Evolutionary conservation across 1,139 yeast genomes (phyloP).

Genomic region (Saccharomyces pastorianus): DNA sequence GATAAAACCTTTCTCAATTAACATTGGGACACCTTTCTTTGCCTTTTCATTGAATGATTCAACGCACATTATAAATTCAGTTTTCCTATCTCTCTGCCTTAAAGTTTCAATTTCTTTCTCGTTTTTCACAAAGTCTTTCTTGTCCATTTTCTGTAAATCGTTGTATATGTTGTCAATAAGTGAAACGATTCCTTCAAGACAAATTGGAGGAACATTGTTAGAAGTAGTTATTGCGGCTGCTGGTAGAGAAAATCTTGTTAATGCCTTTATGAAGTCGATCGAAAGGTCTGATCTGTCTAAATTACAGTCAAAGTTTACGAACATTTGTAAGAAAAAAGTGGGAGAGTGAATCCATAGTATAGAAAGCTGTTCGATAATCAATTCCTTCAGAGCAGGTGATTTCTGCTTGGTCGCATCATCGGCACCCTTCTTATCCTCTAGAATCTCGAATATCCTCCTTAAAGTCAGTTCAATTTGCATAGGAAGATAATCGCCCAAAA

Average conservation of each 20-base stretch:
- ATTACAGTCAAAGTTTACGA: conserved; percentile 82
- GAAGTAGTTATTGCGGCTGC: conserved; percentile 69
- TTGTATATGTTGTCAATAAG: conserved; percentile 57
- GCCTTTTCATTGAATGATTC: conserved; percentile 70
- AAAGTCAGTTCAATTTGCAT: conserved; percentile 64
- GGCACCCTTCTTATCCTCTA: conserved; percentile 33
- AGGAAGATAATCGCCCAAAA: conserved; percentile 48
- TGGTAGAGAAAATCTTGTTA: conserved; percentile 69
- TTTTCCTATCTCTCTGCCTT: conserved; percentile 47
- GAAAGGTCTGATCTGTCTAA: conserved; percentile 77
- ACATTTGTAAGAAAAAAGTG: conserved; percentile 60
- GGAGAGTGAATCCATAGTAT: conserved; percentile 79
- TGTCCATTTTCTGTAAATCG: conserved; percentile 37
- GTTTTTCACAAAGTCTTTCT: conserved; percentile 10
- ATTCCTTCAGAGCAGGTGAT: conserved; percentile 51
- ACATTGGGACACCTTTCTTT: conserved; percentile 55
- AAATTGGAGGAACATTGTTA: conserved; percentile 82
- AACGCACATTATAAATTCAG: conserved; percentile 68
- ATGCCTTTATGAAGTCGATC: conserved; percentile 53
- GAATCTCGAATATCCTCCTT: conserved; percentile 46
- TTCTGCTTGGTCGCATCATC: conserved; percentile 12
- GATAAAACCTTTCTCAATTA: conserved; percentile 57
- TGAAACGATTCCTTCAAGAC: conserved; percentile 76
- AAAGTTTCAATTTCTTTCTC: conserved; percentile 15
- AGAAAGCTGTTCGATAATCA: conserved; percentile 73